phyloP scores from a whole-genome alignment of 192 early-diverging fungal species.

The Entophlyctis helioformis region DNA sequence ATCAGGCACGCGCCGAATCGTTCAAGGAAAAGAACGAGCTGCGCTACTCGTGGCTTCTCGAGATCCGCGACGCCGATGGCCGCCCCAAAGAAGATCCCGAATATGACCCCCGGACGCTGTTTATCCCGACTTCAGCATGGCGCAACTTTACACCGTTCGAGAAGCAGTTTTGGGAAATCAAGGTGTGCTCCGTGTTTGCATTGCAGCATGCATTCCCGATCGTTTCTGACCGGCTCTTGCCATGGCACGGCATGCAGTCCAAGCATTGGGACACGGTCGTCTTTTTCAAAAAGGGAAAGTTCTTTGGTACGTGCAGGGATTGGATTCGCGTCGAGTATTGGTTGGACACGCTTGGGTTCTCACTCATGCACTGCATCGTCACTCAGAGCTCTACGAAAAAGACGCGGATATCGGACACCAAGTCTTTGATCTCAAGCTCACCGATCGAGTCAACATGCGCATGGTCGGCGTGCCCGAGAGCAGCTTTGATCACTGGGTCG shows the following conservation, averaged over 20 bases:
- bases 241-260: no score
- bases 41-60: slow-evolving; percentile 76
- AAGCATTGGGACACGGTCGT: slow-evolving; percentile 90
- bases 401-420: slow-evolving; percentile 95
- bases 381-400: slow-evolving; percentile 89
- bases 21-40: slow-evolving; percentile 80
- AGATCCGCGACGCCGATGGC: slow-evolving; percentile 67
- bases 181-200: no score
- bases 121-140: slow-evolving; percentile 71
- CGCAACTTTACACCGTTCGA: slow-evolving; percentile 87
- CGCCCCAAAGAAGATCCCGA: slow-evolving; percentile 51
- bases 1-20: slow-evolving; percentile 42
- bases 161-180: slow-evolving; percentile 98
- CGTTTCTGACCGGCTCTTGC: no score
- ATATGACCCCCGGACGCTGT: slow-evolving; percentile 88
- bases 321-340: not conserved
- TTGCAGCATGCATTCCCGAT: no score
- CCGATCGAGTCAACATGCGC: slow-evolving; percentile 95
- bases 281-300: slow-evolving; percentile 99
- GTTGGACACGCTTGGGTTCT: not conserved
- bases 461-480: slow-evolving; percentile 97
- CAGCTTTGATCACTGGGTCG: slow-evolving; percentile 81
- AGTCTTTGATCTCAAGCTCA: slow-evolving; percentile 91
- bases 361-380: not conserved
- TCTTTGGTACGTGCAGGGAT: slow-evolving; percentile 42